Base-by-base conservation (phyloP, 257 asterid genomes). In the Fraxinus quadrangulata region DNA sequence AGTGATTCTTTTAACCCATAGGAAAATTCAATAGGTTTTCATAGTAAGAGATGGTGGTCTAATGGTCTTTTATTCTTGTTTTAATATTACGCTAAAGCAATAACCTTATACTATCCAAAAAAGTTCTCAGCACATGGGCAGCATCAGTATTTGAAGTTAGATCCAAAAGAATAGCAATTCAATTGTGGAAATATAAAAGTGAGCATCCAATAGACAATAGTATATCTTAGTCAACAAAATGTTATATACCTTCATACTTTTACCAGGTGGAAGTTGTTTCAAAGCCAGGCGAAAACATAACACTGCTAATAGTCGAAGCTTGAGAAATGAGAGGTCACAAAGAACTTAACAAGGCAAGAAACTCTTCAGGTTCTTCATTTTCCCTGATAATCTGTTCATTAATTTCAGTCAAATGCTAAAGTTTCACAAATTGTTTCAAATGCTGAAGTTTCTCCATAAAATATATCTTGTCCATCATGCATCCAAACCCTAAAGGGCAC, bases 311-410 rank as follows among this genome's bases (percentile, higher is more conserved):
- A 1, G 36, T 63, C 36, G 7, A 24, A 11, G 34, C 34, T 11
- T 31, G 69, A 63, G 69, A 63, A 26, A 26, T 11, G 69, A 63
- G 36, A 24, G 34, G 37, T 81, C 66, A 70, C 79, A n/a, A 75
- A 63, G 83, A 81, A 45, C 82, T 83, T 73, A 87, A 71, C 63
- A 87, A 72, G 9, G 78, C 68, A 6, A 79, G 85, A 75, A 87
- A 83, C 73, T 87, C 91, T 13, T 66, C 85, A 37, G 91, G 83
- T 74, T 87, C 91, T 75, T 85, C 88, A 77, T 83, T 74, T 83
- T 85, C 91, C 80, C 79, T 82, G 33, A 87, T 78, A 73, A 87
- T 77, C 91, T 87, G 81, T 34, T 23, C 16, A 63, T 63, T 10
- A 26, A 26, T 23, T 12, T 23, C 16, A 63, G 17, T 63, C 69